Evolutionary conservation across 352 stramenopile species (phyloP), one percentile per base, ranked within the genome.

Genomic region (Phytophthora ramorum): DNA sequence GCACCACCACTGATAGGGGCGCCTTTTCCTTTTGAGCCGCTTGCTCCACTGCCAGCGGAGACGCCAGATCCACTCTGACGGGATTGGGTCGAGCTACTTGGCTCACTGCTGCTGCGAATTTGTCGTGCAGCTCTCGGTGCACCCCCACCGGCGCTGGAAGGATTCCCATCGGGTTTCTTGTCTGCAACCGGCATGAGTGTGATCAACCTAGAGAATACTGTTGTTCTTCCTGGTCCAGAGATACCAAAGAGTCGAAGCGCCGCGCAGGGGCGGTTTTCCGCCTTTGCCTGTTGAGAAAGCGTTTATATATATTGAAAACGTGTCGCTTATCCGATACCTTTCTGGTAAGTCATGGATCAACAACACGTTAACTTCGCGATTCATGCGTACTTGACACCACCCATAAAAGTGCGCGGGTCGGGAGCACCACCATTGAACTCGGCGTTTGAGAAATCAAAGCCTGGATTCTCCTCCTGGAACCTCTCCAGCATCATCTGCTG

Each of bases 401-500:
- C 97, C 97, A 99, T 99, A 69, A 99, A 99, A 16, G 86, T 98
- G 55, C 95, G 84, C 16, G 97, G 91, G 75, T 99, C 96, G 2
- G 97, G 97, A 9, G 97, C 96, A 28, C 87, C 71, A 5, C 97
- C 97, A 78, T 98, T 99, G 69, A 99, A 99, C 63, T 98, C 89
- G 26, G 97, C 97, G 53, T 96, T 91, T 12, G 95, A 97, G 84
- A 99, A 99, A 62, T 99, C 97, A 68, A 99, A 99, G 24, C 97
- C 97, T n/a, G 97, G 96, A 77, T 99, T 97, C 75, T 99, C 97
- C 70, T 99, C 95, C 73, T 99, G 95, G 78, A 99, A 99, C 28
- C 97, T 81, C 79, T 99, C 97, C 22, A 99, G 78, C 93, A 99
- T 98, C 66, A 99, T 85, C 71, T 98, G 89, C 68, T 98, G 93